A percentile compares a stretch with the other conserved stretches of the same genome.
These are phyloP conservation scores for Coprinellus micaceus DNA, from an alignment of 768 basidiomycete genomes.

Conservation along the genomic window DNA sequence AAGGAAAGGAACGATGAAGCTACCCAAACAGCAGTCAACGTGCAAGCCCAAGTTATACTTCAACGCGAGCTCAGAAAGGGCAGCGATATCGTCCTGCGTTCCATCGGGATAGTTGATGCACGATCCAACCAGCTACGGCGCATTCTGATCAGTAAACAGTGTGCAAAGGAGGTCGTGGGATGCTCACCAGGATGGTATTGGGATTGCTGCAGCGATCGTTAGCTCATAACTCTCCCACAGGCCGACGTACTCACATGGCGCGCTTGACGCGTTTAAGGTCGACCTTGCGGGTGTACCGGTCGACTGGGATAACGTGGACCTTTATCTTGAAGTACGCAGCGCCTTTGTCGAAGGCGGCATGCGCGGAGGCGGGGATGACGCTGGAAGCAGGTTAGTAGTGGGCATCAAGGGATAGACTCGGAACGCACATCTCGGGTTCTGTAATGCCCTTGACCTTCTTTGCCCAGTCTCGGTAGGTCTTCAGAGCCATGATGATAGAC, in stretches of 20 bases:
- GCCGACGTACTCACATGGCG: conserved; percentile 66
- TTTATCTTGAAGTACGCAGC: conserved; percentile 87
- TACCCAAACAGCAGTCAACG: conserved; percentile 93
- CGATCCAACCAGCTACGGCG: conserved; percentile 72
- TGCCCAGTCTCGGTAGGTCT: conserved; percentile 94
- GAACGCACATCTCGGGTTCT: conserved; percentile 80
- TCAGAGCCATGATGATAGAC: conserved; percentile 92
- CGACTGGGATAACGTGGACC: conserved; percentile 80
- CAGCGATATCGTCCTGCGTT: conserved; percentile 81
- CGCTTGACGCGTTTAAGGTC: conserved; percentile 72
- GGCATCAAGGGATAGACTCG: not conserved
- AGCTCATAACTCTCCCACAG: conserved; percentile 1
- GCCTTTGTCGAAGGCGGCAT: conserved; percentile 95
- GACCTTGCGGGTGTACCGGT: conserved; percentile 72
- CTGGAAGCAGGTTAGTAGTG: conserved; percentile 35
- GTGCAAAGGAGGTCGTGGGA: not conserved
- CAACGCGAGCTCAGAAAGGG: conserved; percentile 70
- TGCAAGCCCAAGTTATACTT: conserved; percentile 80
- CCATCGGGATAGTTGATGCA: conserved; percentile 85
- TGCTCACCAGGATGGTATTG: conserved; percentile 80
- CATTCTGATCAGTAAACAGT: conserved; percentile 1
- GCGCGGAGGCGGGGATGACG: conserved; percentile 79
- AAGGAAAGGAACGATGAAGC: conserved; percentile 92
- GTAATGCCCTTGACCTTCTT: conserved; percentile 79
- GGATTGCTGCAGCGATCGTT: conserved; percentile 51